phyloP scores from a whole-genome alignment of 2,329 filamentous ascomycete genomes.

The Fonsecaea erecta region DNA sequence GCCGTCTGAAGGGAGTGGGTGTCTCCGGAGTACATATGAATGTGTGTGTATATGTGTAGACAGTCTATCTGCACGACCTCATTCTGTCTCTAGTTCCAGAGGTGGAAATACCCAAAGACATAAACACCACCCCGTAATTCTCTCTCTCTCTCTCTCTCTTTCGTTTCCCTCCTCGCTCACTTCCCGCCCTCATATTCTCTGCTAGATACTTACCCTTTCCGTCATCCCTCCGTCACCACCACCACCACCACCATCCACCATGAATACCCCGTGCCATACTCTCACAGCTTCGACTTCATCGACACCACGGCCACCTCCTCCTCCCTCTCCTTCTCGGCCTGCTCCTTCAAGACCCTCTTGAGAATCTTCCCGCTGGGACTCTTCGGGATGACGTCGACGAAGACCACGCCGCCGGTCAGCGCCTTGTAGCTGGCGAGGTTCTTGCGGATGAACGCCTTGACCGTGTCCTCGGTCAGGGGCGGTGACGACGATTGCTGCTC shows the following conservation, averaged over 20 bases:
- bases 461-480: constrained; percentile 47
- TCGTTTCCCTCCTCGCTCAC: neutral
- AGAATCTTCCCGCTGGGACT: constrained; percentile 57
- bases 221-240: neutral
- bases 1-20: neutral
- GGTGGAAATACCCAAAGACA: neutral
- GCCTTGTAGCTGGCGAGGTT: constrained; percentile 66
- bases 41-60: neutral
- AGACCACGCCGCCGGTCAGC: constrained; percentile 54
- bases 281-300: neutral
- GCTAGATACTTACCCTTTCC: neutral
- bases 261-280: no score
- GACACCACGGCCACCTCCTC: neutral
- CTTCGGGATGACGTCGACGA: constrained; percentile 55
- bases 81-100: neutral
- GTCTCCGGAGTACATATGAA: neutral
- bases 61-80: neutral
- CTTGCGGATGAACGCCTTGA: constrained; percentile 47
- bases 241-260: neutral
- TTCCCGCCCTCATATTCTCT: neutral
- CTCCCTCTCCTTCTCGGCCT: constrained; percentile 18
- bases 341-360: constrained; percentile 26
- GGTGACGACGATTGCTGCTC: neutral
- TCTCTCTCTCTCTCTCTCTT: neutral
- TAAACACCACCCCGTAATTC: neutral